Percentiles rank a stretch among this genome's conserved stretches.
These are phyloP conservation scores for Schizosaccharomyces lindneri DNA, from an alignment of 805 yeast genomes.

Conservation along the genomic window DNA sequence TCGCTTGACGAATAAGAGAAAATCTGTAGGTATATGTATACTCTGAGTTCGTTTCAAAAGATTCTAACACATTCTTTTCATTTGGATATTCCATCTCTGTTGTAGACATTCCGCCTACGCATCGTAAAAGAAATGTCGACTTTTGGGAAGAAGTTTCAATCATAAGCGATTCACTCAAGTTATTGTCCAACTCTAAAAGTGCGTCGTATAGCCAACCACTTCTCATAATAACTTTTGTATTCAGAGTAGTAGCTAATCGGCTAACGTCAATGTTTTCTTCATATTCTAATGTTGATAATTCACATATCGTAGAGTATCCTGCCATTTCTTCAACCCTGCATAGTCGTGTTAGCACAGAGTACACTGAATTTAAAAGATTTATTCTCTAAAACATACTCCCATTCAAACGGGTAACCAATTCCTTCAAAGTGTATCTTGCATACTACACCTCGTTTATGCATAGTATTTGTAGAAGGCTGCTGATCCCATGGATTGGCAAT, in stretches of 20 bases:
- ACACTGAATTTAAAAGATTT: background rate
- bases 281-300: background rate
- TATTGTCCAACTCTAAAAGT: background rate
- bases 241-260: background rate
- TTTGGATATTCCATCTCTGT: slow-evolving; percentile 2
- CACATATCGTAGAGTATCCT: background rate
- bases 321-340: background rate
- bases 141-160: background rate
- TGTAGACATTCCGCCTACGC: background rate
- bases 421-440: background rate
- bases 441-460: background rate
- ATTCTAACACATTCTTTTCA: background rate
- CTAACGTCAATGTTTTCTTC: background rate
- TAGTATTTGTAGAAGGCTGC: background rate
- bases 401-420: background rate
- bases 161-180: background rate
- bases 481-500: background rate
- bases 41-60: background rate
- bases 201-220: slow-evolving; percentile 1
- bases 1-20: background rate
- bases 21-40: background rate
- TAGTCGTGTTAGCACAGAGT: background rate
- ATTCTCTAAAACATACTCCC: background rate
- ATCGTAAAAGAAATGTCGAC: background rate
- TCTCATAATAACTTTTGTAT: background rate